Conservation (phyloP, 176 grass and related monocot genomes). For the Lolium perenne region DNA sequence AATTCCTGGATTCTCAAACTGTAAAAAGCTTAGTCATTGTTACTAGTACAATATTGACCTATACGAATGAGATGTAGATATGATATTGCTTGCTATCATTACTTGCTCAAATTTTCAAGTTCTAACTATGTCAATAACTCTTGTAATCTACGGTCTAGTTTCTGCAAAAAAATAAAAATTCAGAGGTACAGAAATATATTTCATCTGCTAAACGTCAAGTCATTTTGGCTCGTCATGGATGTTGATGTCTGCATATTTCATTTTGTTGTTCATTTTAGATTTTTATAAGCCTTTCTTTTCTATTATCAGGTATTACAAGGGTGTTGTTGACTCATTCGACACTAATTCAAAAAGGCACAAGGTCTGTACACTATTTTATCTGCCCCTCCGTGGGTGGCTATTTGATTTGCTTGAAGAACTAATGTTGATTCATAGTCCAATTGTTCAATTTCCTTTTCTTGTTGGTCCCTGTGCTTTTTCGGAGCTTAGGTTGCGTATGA, state of each 20-base stretch:
- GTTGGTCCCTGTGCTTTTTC: conserved; percentile 14
- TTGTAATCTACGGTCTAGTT: background rate
- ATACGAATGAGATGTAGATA: conserved; percentile 1
- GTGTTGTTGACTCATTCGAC: conserved; percentile 68
- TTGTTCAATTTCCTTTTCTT: conserved; percentile 26
- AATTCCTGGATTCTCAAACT: conserved; percentile 17
- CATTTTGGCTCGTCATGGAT: background rate
- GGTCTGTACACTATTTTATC: conserved; percentile 43
- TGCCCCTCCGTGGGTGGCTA: background rate
- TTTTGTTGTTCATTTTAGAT: background rate
- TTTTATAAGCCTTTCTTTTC: conserved; percentile 24
- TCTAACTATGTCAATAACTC: background rate
- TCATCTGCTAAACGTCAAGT: conserved; percentile 14
- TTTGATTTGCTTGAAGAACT: conserved; percentile 25
- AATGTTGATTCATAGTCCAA: background rate
- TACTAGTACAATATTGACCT: conserved; percentile 6
- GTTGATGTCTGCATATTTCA: too few relatives aligned
- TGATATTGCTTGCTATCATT: background rate
- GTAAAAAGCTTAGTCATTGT: background rate
- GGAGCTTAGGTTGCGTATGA: conserved; percentile 82
- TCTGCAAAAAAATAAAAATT: background rate
- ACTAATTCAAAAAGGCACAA: conserved; percentile 77
- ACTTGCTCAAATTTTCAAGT: background rate
- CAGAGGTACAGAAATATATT: background rate
- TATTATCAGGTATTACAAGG: conserved; percentile 76